Percentiles rank a stretch among this genome's conserved stretches.
Evolutionary conservation across 139 green algal genomes (phyloP).

Genomic region (Yamagishiella unicocca): DNA sequence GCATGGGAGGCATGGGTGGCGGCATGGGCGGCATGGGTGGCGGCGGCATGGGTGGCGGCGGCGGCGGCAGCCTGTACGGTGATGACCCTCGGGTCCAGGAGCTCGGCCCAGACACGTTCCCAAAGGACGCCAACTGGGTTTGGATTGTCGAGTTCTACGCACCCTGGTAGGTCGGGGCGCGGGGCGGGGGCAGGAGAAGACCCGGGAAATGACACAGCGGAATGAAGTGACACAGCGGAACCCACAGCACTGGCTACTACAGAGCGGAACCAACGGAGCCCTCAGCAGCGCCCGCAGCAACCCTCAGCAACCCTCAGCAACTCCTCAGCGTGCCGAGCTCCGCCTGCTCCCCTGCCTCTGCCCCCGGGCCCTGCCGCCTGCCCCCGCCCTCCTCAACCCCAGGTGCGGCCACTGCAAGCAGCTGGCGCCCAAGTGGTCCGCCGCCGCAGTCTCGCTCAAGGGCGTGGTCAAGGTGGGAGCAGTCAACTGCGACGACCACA

Average conservation of each 20-base stretch:
- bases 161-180: constrained; percentile 3
- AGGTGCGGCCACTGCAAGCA: constrained; percentile 81
- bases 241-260: no score
- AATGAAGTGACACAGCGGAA: no score
- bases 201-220: no score
- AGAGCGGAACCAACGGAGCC: no score
- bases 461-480: constrained; percentile 82
- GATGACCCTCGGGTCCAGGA: constrained; percentile 65
- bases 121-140: constrained; percentile 70
- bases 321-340: no score
- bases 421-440: constrained; percentile 82
- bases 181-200: no score
- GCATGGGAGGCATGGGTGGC: constrained; percentile 37
- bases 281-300: no score
- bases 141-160: constrained; percentile 88
- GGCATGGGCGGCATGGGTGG: constrained; percentile 37
- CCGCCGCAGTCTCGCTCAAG: constrained; percentile 76
- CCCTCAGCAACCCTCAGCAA: no score
- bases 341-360: not conserved
- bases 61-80: constrained; percentile 65
- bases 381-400: not conserved
- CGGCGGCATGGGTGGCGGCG: constrained; percentile 47
- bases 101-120: constrained; percentile 69
- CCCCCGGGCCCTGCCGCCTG: constrained; percentile 1
- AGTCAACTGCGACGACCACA: constrained; percentile 87